Percentiles rank a stretch among this genome's conserved stretches.
These are phyloP conservation scores for Colletotrichum tropicicola DNA, from an alignment of 2,329 filamentous ascomycete genomes.

Conservation along the genomic window DNA sequence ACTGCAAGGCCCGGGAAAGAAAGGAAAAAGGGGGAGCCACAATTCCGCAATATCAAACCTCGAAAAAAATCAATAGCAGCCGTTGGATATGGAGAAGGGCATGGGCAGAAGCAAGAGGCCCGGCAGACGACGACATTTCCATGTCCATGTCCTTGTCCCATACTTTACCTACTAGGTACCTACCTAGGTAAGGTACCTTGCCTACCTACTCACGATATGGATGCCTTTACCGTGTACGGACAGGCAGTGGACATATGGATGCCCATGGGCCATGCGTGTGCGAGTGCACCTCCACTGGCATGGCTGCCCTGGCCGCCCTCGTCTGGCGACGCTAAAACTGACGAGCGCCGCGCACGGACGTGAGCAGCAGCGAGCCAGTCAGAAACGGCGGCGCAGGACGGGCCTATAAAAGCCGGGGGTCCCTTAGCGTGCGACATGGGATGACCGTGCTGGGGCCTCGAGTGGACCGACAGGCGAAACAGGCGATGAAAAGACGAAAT, in stretches of 20 bases:
- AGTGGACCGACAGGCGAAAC: slow-evolving; percentile 25
- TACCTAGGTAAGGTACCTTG: not conserved
- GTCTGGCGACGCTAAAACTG: slow-evolving; percentile 16
- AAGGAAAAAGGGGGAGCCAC: too few species aligned
- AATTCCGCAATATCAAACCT: too few species aligned
- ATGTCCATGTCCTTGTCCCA: too few species aligned
- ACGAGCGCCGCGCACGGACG: slow-evolving; percentile 27
- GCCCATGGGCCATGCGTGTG: not conserved
- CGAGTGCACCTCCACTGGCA: too few species aligned
- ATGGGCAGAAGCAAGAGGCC: too few species aligned
- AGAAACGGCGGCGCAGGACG: not conserved
- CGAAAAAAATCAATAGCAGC: too few species aligned
- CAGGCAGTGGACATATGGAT: not conserved
- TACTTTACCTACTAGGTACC: not conserved
- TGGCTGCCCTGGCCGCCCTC: not conserved
- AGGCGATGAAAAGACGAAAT: slow-evolving; percentile 29
- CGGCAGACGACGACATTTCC: too few species aligned
- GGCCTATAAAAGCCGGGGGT: not conserved
- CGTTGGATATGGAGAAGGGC: too few species aligned
- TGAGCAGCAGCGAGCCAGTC: slow-evolving; percentile 11
- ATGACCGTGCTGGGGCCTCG: slow-evolving; percentile 19
- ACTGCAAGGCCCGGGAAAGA: too few species aligned
- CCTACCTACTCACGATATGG: not conserved
- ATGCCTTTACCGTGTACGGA: too few species aligned
- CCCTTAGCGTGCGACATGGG: slow-evolving; percentile 25